Conservation (phyloP, 129 eudicot genomes). For the Cynara cardunculus region DNA sequence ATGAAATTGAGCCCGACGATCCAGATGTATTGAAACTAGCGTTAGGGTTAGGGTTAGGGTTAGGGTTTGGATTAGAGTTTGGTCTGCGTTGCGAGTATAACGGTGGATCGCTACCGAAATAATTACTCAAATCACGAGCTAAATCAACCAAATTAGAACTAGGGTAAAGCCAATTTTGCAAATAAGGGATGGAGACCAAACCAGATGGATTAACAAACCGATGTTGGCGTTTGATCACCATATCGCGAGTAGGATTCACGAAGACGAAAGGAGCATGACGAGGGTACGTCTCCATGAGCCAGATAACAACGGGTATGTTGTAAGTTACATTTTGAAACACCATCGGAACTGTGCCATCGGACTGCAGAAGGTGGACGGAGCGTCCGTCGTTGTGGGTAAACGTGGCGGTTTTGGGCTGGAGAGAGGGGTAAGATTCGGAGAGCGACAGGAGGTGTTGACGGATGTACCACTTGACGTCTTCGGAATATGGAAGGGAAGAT, state of each 20-base stretch:
- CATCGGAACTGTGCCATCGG: slow-evolving; percentile 89
- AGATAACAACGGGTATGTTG: slow-evolving; percentile 68
- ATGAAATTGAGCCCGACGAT: background rate
- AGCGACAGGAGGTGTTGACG: slow-evolving; percentile 78
- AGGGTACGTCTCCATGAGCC: slow-evolving; percentile 83
- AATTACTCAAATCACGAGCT: slow-evolving; percentile 5
- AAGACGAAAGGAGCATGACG: slow-evolving; percentile 65
- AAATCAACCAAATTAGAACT: slow-evolving; percentile 32
- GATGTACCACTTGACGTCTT: slow-evolving; percentile 75
- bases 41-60: slow-evolving; percentile 15
- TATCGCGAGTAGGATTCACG: slow-evolving; percentile 83
- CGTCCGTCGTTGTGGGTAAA: slow-evolving; percentile 92
- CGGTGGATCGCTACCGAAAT: slow-evolving; percentile 71
- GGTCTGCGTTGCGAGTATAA: slow-evolving; percentile 64
- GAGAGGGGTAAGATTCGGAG: slow-evolving; percentile 55
- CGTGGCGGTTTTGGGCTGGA: slow-evolving; percentile 63
- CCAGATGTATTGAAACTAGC: slow-evolving; percentile 11
- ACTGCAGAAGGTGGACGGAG: slow-evolving; percentile 62
- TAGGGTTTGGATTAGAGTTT: slow-evolving; percentile 27
- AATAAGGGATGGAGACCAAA: slow-evolving; percentile 44
- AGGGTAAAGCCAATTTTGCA: slow-evolving; percentile 33
- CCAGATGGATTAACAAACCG: slow-evolving; percentile 30
- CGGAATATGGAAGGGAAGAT: slow-evolving; percentile 66
- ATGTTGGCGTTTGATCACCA: slow-evolving; percentile 51
- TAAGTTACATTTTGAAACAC: slow-evolving; percentile 54